These are phyloP conservation scores for Hyaloscypha bicolor DNA, from an alignment of 495 filamentous ascomycete species.

Conservation along the genomic window DNA sequence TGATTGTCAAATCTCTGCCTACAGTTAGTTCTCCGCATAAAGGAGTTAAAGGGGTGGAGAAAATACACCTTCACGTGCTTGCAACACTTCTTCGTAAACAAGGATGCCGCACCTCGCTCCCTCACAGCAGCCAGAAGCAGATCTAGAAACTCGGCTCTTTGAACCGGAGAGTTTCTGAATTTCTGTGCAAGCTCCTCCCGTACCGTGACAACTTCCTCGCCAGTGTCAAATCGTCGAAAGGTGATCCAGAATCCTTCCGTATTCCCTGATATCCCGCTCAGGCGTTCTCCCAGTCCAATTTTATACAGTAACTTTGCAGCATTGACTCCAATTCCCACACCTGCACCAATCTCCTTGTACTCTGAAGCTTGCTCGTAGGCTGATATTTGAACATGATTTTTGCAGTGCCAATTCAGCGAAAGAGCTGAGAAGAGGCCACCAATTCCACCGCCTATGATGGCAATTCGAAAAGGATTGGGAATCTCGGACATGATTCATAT, in stretches of 20 bases:
- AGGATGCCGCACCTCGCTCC: background rate
- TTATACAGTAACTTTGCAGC: background rate
- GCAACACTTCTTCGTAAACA: slow-evolving; percentile 1
- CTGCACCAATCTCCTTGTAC: background rate
- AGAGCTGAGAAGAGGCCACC: background rate
- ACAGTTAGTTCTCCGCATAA: too few relatives aligned
- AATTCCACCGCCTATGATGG: background rate
- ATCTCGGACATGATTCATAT: background rate
- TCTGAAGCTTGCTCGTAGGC: background rate
- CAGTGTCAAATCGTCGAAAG: background rate
- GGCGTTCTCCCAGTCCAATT: background rate
- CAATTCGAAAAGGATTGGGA: background rate
- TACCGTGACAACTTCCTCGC: background rate
- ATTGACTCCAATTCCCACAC: background rate
- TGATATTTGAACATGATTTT: background rate
- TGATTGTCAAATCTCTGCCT: background rate
- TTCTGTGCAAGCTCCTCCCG: background rate
- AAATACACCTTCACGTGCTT: background rate
- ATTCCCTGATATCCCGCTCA: background rate
- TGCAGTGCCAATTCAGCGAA: background rate
- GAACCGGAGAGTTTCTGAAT: background rate
- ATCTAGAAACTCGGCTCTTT: background rate
- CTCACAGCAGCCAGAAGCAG: background rate
- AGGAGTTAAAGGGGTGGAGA: too few relatives aligned
- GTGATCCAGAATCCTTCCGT: background rate